Conservation (phyloP, 169 alveolate genomes). For the Plasmodium vivax region DNA sequence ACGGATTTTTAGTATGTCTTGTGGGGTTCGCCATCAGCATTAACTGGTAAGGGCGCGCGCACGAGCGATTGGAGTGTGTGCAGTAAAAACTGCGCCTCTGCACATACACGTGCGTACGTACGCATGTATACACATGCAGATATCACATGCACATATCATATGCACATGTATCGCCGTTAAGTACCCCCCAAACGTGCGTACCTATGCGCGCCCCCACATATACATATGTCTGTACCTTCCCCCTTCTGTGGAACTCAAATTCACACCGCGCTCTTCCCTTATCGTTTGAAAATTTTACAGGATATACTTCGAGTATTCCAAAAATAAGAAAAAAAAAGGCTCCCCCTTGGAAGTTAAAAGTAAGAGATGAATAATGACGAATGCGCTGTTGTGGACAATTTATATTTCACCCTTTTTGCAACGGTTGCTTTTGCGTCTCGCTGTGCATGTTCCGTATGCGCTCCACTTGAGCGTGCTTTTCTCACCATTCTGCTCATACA, state of each 20-base stretch:
- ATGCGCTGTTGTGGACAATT: background rate
- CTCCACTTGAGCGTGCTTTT: background rate
- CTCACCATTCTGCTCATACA: background rate
- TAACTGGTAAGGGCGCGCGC: conserved; percentile 27
- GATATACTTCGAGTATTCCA: conserved; percentile 44
- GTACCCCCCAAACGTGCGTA: background rate
- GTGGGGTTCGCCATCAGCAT: conserved; percentile 50
- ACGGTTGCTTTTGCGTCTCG: background rate
- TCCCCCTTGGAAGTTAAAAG: conserved; percentile 37
- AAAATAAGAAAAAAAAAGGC: conserved; percentile 11
- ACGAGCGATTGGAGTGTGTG: background rate
- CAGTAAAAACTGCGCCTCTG: background rate
- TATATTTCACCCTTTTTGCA: background rate
- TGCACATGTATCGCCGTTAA: background rate
- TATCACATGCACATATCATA: too few species aligned
- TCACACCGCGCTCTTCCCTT: background rate
- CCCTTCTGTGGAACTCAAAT: background rate
- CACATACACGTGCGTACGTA: background rate
- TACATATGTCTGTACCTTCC: background rate
- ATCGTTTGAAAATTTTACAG: background rate
- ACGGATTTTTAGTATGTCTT: conserved; percentile 61
- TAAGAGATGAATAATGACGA: background rate
- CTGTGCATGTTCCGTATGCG: background rate
- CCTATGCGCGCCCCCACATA: background rate
- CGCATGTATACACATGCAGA: background rate